Percentiles rank a stretch among this genome's conserved stretches.
phyloP scores from a whole-genome alignment of 202 grass and related monocot species.

The Carex arenaria region DNA sequence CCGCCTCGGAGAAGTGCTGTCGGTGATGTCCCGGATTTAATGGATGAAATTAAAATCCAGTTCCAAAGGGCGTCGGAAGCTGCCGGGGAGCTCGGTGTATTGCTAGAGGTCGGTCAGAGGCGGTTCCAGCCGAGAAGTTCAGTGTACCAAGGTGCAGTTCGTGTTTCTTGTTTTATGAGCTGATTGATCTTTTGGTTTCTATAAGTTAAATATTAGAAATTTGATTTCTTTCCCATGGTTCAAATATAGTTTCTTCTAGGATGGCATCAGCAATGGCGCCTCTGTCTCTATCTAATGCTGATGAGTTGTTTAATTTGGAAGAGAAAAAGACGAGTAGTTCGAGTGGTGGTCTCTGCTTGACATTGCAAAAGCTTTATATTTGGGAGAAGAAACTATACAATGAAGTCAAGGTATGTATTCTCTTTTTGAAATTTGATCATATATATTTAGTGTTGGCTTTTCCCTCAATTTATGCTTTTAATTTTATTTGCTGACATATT shows the following conservation, averaged over 20 bases:
- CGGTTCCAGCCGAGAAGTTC: constrained; percentile 42
- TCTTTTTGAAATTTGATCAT: constrained; percentile 5
- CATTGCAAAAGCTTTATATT: constrained; percentile 75
- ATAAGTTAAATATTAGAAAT: neutral
- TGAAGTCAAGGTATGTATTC: constrained; percentile 82
- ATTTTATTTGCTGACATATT: neutral
- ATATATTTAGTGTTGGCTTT: neutral
- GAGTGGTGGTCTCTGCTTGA: constrained; percentile 44
- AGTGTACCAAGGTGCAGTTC: constrained; percentile 62
- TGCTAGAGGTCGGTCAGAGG: constrained; percentile 62
- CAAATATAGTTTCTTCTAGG: constrained; percentile 52
- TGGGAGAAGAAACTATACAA: constrained; percentile 95
- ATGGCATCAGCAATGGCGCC: constrained; percentile 58
- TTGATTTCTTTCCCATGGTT: constrained; percentile 23
- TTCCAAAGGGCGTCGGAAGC: constrained; percentile 58
- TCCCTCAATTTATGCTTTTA: neutral
- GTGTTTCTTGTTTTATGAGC: neutral
- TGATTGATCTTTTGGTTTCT: neutral
- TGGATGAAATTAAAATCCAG: constrained; percentile 49
- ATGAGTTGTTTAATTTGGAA: constrained; percentile 34
- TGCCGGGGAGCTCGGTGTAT: constrained; percentile 28
- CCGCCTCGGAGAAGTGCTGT: neutral
- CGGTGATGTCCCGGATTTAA: constrained; percentile 24
- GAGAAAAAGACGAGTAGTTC: constrained; percentile 38
- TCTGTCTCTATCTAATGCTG: constrained; percentile 11